Evolutionary conservation across 306 rosid genomes (phyloP), one percentile per base, ranked within the genome.

Genomic region (Morella rubra): DNA sequence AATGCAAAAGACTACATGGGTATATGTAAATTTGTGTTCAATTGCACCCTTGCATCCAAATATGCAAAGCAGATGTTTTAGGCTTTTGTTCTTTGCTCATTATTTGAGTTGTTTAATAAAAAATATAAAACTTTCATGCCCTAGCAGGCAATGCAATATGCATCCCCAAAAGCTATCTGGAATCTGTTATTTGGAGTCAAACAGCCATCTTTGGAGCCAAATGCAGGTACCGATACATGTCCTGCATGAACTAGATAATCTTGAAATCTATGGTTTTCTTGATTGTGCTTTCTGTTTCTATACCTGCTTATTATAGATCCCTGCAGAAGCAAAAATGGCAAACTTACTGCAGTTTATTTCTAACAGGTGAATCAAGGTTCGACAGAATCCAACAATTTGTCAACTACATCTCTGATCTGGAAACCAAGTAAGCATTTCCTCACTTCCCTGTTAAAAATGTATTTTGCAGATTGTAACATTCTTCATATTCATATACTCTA

Each of bases 111-210:
- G 19, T 41, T 6, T 58, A 44, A 76, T 65, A 32, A 42, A 42
- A 76, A 37, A 32, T 44, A 58, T 61, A 15, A 40, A 74, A 79
- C 59, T 70, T 66, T 41, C 69, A 54, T 51, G 32, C 80, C 50
- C 66, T 45, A 73, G 74, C 84, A 95, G 98, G 92, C 93, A 77
- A 95, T 95, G 97, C 96, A 95, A 79, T 95, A 92, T 90, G 44
- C 97, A 78, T 95, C 98, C 69, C 98, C 97, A 15, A 84, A 90
- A 86, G 96, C 97, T 71, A 53, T 95, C 77, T 95, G 97, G 97
- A 95, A 92, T 81, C 9, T 81, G 73, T 79, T 95, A 66, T 90
- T 95, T 85, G 97, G 97, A 40, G 86, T 79, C 65, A 83, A 78
- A 79, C 86, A 84, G 77, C 97, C 93, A 76, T 86, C 89, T 86